Conservation (phyloP, 768 basidiomycete genomes). For the Phaeolepiota aurea region DNA sequence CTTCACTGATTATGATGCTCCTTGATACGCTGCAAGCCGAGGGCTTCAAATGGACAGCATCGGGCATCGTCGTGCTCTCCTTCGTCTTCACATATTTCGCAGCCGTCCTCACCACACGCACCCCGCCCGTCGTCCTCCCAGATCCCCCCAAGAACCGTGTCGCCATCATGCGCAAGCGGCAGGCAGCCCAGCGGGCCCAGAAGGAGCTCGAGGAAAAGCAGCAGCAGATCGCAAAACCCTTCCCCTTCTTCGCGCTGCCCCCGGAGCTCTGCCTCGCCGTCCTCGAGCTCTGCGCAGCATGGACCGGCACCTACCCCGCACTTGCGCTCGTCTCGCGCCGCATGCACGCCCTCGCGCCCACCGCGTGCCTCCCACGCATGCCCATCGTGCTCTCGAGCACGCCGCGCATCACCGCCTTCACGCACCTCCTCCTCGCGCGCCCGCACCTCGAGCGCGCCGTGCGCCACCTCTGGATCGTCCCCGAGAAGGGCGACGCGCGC, state of each 20-base stretch:
- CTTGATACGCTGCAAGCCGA: too few species aligned
- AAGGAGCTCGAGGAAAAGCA: background rate
- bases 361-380: constrained; percentile 24
- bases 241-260: constrained; percentile 21
- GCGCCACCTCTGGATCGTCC: background rate
- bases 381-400: constrained; percentile 21
- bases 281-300: constrained; percentile 19
- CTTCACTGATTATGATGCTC: background rate
- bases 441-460: background rate
- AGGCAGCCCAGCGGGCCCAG: background rate
- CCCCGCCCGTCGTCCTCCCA: background rate
- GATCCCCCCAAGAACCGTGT: background rate
- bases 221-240: constrained; percentile 5
- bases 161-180: background rate
- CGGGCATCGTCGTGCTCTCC: background rate
- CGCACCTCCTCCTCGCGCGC: constrained; percentile 9
- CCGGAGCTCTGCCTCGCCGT: constrained; percentile 22
- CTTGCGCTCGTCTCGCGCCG: constrained; percentile 23
- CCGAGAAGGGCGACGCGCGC: background rate
- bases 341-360: constrained; percentile 19
- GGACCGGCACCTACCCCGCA: constrained; percentile 18
- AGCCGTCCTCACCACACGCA: background rate
- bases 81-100: background rate
- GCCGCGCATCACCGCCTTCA: constrained; percentile 22
- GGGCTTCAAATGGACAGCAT: background rate